Evolutionary conservation across 2,329 filamentous ascomycete species (phyloP).

Genomic region (Dendrostoma leiphaemia): DNA sequence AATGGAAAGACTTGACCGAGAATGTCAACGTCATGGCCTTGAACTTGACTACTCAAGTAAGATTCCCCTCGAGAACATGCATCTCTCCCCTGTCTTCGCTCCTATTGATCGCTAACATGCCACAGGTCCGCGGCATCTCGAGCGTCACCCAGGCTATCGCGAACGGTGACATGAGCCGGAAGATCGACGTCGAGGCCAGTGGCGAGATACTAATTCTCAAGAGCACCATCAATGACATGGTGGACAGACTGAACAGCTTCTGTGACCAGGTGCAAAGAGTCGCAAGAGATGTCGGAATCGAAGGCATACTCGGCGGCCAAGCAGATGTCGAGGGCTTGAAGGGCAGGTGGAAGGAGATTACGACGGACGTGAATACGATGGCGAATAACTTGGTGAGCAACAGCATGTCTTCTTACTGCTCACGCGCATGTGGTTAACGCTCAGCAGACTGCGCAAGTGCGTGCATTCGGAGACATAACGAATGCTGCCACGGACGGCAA

Average conservation of each 20-base stretch:
- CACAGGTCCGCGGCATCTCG: constrained; percentile 82
- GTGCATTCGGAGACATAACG: constrained; percentile 98
- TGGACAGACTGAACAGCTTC: constrained; percentile 90
- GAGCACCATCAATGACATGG: constrained; percentile 99
- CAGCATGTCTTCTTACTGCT: too few species aligned
- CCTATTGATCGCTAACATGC: background rate
- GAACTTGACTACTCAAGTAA: constrained; percentile 64
- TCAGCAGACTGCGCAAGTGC: constrained; percentile 86
- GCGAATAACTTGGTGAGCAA: constrained; percentile 62
- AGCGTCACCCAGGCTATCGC: constrained; percentile 94
- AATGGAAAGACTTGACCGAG: constrained; percentile 95
- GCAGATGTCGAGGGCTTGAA: constrained; percentile 91
- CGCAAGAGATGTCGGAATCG: constrained; percentile 93
- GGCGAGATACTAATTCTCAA: constrained; percentile 93
- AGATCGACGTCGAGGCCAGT: constrained; percentile 92
- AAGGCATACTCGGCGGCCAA: constrained; percentile 97
- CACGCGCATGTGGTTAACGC: too few species aligned
- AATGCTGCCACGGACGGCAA: constrained; percentile 95
- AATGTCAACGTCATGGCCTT: constrained; percentile 79
- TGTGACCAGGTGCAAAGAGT: constrained; percentile 95
- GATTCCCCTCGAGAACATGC: constrained; percentile 8
- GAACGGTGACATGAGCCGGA: constrained; percentile 92
- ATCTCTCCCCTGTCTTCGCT: background rate
- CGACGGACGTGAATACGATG: constrained; percentile 95
- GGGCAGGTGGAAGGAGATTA: constrained; percentile 97